Conservation (phyloP, 2,329 filamentous ascomycete genomes). For the Cladosporium sp. region DNA sequence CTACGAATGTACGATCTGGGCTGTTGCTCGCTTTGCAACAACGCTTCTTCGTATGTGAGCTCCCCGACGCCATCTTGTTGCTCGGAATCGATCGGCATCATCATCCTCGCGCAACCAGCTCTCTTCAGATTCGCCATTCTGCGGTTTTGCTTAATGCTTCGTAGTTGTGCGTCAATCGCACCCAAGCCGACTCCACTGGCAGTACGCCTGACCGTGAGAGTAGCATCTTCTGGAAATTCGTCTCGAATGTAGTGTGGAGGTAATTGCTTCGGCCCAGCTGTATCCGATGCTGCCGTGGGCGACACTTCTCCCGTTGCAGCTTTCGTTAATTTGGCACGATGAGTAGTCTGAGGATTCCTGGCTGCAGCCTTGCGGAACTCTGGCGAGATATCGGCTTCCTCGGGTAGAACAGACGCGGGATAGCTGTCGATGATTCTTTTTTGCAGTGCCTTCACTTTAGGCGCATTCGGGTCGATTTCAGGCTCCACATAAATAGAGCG, state of each 20-base stretch:
- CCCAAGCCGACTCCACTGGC: neutral
- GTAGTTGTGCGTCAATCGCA: slow-evolving; percentile 1
- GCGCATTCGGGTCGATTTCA: slow-evolving; percentile 42
- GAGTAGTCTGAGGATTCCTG: neutral
- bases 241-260: slow-evolving; percentile 11
- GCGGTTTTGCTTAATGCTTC: slow-evolving; percentile 12
- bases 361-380: slow-evolving; percentile 20
- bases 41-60: slow-evolving; percentile 6
- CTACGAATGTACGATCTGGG: neutral
- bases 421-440: slow-evolving; percentile 46
- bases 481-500: slow-evolving; percentile 48
- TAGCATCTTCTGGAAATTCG: slow-evolving; percentile 5
- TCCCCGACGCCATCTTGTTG: neutral
- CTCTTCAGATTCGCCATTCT: slow-evolving; percentile 16
- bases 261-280: neutral
- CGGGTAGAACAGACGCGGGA: slow-evolving; percentile 42
- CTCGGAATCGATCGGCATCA: neutral
- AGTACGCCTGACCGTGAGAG: slow-evolving; percentile 6
- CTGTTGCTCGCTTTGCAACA: slow-evolving; percentile 3
- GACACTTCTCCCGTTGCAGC: neutral
- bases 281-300: neutral
- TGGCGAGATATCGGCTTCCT: slow-evolving; percentile 37
- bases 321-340: neutral
- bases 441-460: slow-evolving; percentile 46
- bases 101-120: neutral